A percentile compares a stretch with the other conserved stretches of the same genome.
phyloP scores from a whole-genome alignment of 2,329 filamentous ascomycete genomes.

The Penicillium polonicum region DNA sequence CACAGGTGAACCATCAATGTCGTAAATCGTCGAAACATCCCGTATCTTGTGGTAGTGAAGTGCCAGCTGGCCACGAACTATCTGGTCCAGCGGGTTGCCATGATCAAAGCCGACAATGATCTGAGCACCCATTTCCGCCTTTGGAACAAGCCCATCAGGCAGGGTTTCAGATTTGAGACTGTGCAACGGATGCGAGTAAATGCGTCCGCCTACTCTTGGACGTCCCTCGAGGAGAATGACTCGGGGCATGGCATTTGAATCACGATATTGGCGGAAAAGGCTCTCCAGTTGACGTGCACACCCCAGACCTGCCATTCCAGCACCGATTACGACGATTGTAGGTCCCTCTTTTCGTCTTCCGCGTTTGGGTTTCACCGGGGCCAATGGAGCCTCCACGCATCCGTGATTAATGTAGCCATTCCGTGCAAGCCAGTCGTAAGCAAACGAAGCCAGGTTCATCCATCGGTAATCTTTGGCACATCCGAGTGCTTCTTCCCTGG shows the following conservation, averaged over 20 bases:
- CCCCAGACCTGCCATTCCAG: slow-evolving; percentile 89
- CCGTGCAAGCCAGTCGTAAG: slow-evolving; percentile 87
- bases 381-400: slow-evolving; percentile 70
- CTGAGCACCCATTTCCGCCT: slow-evolving; percentile 95
- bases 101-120: slow-evolving; percentile 96
- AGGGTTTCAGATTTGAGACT: slow-evolving; percentile 57
- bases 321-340: slow-evolving; percentile 83
- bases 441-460: slow-evolving; percentile 84
- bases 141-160: slow-evolving; percentile 61
- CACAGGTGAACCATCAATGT: slow-evolving; percentile 63
- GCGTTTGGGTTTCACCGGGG: slow-evolving; percentile 40
- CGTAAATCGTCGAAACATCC: slow-evolving; percentile 83
- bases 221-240: slow-evolving; percentile 85
- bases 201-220: slow-evolving; percentile 81
- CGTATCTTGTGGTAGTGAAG: slow-evolving; percentile 81
- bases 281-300: slow-evolving; percentile 88
- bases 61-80: slow-evolving; percentile 86
- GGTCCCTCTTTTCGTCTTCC: slow-evolving; percentile 55
- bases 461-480: slow-evolving; percentile 85
- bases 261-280: slow-evolving; percentile 77
- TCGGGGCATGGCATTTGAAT: slow-evolving; percentile 64
- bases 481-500: slow-evolving; percentile 80
- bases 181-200: slow-evolving; percentile 77
- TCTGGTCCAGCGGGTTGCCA: slow-evolving; percentile 88
- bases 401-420: slow-evolving; percentile 97